These are phyloP conservation scores for Scortechinia acanthostroma DNA, from an alignment of 2,329 filamentous ascomycete genomes.

Conservation along the genomic window DNA sequence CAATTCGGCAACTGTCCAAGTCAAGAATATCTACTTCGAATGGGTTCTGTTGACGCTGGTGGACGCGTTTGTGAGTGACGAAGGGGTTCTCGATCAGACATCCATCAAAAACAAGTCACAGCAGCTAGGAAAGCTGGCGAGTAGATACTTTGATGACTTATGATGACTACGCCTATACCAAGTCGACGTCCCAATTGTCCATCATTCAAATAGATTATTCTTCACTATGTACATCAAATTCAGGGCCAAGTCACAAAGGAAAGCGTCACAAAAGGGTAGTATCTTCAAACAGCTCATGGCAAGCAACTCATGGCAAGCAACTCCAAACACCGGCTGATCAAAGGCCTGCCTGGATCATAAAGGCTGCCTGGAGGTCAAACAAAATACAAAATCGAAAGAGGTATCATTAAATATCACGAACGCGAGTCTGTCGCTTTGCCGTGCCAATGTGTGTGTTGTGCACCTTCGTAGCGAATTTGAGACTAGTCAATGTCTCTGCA, in stretches of 20 bases:
- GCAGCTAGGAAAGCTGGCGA: constrained; percentile 22
- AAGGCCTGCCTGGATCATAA: too few species aligned
- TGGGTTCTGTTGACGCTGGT: constrained; percentile 44
- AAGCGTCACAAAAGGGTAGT: too few species aligned
- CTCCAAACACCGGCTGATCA: too few species aligned
- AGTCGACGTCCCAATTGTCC: too few species aligned
- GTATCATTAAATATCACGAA: not conserved
- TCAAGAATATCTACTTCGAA: constrained; percentile 51
- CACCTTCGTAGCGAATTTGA: constrained; percentile 65
- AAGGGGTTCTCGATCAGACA: constrained; percentile 29
- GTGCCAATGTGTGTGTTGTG: constrained; percentile 60
- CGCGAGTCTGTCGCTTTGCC: constrained; percentile 30
- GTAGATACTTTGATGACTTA: constrained; percentile 31
- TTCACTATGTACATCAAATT: too few species aligned
- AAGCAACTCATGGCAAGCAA: too few species aligned
- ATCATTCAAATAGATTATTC: too few species aligned
- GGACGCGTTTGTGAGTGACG: constrained; percentile 45
- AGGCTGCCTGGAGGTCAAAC: too few species aligned
- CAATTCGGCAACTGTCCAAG: constrained; percentile 12
- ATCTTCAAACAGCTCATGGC: too few species aligned
- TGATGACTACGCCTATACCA: too few species aligned
- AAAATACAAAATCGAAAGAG: not conserved
- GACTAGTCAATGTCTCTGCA: constrained; percentile 59
- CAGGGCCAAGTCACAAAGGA: too few species aligned
- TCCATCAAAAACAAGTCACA: constrained; percentile 30